A percentile compares a stretch with the other conserved stretches of the same genome.
Conservation (phyloP, 2,329 filamentous ascomycete genomes). For the Epichloe festucae region DNA sequence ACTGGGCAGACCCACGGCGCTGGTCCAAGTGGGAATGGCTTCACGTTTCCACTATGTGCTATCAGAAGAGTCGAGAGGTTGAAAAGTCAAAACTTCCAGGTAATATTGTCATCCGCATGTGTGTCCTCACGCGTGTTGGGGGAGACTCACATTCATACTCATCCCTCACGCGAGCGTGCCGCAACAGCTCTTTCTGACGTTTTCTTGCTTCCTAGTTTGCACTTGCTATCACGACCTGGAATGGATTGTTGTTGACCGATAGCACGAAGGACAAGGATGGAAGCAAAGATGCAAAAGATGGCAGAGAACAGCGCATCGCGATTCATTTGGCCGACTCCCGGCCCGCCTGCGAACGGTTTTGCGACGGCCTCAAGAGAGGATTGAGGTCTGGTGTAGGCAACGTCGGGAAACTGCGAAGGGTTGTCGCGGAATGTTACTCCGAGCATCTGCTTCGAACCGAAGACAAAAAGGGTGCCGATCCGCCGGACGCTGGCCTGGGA, state of each 20-base stretch:
- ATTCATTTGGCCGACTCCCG: conserved; percentile 83
- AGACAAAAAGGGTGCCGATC: conserved; percentile 42
- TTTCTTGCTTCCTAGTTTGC: conserved; percentile 48
- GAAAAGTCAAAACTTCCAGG: conserved; percentile 78
- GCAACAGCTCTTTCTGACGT: background rate
- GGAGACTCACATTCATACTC: too few species aligned
- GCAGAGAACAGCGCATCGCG: conserved; percentile 70
- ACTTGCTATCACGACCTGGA: conserved; percentile 91
- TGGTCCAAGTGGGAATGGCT: conserved; percentile 88
- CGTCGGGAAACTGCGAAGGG: conserved; percentile 69
- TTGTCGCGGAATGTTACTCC: conserved; percentile 79
- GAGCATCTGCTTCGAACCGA: conserved; percentile 62
- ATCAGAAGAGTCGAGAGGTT: conserved; percentile 85
- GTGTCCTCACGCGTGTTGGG: background rate
- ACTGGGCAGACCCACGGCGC: conserved; percentile 88
- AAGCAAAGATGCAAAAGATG: conserved; percentile 30
- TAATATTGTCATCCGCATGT: conserved; percentile 16
- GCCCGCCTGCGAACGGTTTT: conserved; percentile 86
- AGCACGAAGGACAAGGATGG: conserved; percentile 35
- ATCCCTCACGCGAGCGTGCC: background rate
- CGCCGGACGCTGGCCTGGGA: conserved; percentile 84
- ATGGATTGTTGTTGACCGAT: conserved; percentile 52
- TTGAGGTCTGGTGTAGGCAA: conserved; percentile 77
- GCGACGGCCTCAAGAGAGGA: conserved; percentile 86
- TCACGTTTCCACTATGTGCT: conserved; percentile 83